Base-by-base conservation (phyloP, 768 basidiomycete species). In the Kwoniella bestiolae region DNA sequence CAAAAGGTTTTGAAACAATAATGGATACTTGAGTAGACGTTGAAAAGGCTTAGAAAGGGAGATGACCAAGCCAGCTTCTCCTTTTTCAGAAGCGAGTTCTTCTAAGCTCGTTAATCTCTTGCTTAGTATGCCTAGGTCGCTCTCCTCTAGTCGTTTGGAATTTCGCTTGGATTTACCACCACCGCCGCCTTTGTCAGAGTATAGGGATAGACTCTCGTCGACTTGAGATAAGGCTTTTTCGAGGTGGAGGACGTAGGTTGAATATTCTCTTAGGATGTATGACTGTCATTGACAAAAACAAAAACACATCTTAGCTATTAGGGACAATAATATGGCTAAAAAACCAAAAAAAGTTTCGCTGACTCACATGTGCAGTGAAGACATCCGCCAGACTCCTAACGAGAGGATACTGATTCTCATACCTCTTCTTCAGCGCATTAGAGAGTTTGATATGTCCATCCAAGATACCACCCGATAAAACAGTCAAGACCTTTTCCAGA, bases 11-110 rank as follows among this genome's bases (percentile, higher is more conserved):
- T 99, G 96, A 83, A 98, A 97, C 51, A 99, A 86, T 34, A 99
- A 86, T 3, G 96, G 96, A 80, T 98, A 96, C 80, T 98, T 98
- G 78, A 96, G 87, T 34, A 99, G 84, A 45, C 95, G 87, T 78
- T 98, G 95, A 83, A 99, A 96, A 2, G 96, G 95, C 79, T 98
- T 98, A 21, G 92, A 94, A 9, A 98, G 84, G 0, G 92, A 92
- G 78, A 99, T 99, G 35, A 92, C 90, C 60, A 99, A 85, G 2
- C 94, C 93, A 0, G 92, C 94, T 83, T 97, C 95, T 63, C 93
- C 94, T 76, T 90, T 90, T 61, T 91, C 91, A 50, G 85, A 84
- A 0, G 95, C 92, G 26, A 83, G 82, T 71, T 89, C 87, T 81
- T 99, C 96, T 18, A 96, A 84, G 51, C 46, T 35, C 0, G 60